Evolutionary conservation across 1,139 yeast species (phyloP), one percentile per base, ranked within the genome.

Genomic region (Diutina scorzettiae): DNA sequence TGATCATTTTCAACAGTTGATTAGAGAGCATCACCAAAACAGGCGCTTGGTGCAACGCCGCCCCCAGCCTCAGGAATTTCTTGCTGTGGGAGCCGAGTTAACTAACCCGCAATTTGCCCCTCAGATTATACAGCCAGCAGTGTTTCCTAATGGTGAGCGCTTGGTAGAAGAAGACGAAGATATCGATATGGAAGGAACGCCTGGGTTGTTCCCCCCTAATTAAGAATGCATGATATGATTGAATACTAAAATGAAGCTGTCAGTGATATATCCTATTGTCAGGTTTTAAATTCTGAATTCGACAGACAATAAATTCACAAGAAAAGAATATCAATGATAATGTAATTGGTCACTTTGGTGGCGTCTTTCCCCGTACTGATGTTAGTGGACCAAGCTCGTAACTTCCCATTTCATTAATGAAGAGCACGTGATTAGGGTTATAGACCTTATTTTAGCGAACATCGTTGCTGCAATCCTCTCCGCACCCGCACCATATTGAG

Each of bases 111-210:
- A 28, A n/a, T 37, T 37, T 51, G 73, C 72, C 6, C 73, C 73
- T 2, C 73, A 66, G 40, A 64, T 67, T 12, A 51, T 53, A 25
- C 73, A 67, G 45, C 70, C 70, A 5, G 64, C 73, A 5, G 70
- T 66, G 1, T 68, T 68, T 45, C 65, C 65, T 2, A 56, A 52
- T 46, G 64, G 56, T 14, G 59, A 57, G 34, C 63, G 63, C 25
- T 49, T 53, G 23, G 39, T 21, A 55, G 60, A 45, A 33, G 62
- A 54, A 36, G 66, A 61, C 37, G 72, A 66, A 45, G 54, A 56
- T 21, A 68, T 64, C 41, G 63, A 63, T 66, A 62, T 58, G 41
- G 30, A 11, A 7, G 53, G 55, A 9, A 64, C 58, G 41, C 39
- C 27, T n/a, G 63, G 59, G 42, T 55, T 65, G 44, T 65, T 64